Evolutionary conservation across 805 yeast species (phyloP).

Genomic region (Yarrowia osloensis): DNA sequence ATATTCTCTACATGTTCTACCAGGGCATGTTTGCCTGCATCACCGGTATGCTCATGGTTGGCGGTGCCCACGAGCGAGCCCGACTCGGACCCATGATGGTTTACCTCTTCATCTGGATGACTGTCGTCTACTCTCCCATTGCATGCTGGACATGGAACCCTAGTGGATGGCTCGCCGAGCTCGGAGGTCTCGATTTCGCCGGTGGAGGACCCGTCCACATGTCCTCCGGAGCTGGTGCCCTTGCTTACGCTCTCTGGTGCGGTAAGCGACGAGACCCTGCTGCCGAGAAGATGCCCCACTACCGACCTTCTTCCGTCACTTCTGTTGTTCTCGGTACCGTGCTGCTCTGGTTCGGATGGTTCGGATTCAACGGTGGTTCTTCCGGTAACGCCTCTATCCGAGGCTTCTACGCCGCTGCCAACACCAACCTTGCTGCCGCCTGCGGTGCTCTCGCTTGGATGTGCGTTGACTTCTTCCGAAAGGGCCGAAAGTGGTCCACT

Average conservation of each 20-base stretch:
- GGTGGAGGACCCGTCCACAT: constrained; percentile 99
- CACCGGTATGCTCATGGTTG: constrained; percentile 91
- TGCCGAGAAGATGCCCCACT: constrained; percentile 71
- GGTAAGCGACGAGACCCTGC: constrained; percentile 84
- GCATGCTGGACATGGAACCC: constrained; percentile 99
- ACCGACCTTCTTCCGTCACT: constrained; percentile 91
- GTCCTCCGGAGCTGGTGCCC: constrained; percentile 90
- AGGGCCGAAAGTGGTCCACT: constrained; percentile 90
- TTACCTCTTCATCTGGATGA: constrained; percentile 89
- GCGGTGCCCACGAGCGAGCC: constrained; percentile 98
- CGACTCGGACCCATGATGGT: constrained; percentile 96
- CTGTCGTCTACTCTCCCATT: constrained; percentile 92
- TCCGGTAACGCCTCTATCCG: constrained; percentile 91
- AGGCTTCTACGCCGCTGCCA: constrained; percentile 90
- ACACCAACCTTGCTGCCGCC: constrained; percentile 93
- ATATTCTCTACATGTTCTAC: constrained; percentile 82
- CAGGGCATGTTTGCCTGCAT: constrained; percentile 97
- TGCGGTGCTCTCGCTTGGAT: constrained; percentile 93
- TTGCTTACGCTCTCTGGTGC: constrained; percentile 86
- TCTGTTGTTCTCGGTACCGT: constrained; percentile 90
- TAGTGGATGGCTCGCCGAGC: constrained; percentile 79
- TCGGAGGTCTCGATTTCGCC: constrained; percentile 93
- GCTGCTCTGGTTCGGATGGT: constrained; percentile 98
- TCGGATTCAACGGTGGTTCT: constrained; percentile 98
- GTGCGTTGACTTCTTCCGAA: constrained; percentile 83